Evolutionary conservation across 164 flowering plant species (phyloP).

Genomic region (Kalanchoe fedtschenkoi): DNA sequence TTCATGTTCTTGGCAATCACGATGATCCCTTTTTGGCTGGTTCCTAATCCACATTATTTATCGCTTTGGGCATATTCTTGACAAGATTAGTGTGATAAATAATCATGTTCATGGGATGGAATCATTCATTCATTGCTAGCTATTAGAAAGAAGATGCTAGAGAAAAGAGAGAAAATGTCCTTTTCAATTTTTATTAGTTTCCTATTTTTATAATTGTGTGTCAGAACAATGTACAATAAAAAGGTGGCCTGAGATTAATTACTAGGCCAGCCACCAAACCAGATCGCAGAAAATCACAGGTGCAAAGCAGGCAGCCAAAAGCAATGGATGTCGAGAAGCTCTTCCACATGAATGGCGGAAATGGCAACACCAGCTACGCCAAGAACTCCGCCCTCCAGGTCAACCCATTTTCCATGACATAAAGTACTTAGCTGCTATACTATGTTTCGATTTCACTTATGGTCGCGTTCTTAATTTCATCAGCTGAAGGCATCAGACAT

Average conservation of each 20-base stretch:
- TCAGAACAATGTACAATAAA: background rate
- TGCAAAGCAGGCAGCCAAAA: background rate
- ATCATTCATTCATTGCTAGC: background rate
- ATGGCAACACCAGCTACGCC: conserved; percentile 67
- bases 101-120: background rate
- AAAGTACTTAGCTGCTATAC: too few relatives aligned
- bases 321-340: conserved; percentile 59
- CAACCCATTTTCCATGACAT: background rate
- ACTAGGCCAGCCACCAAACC: background rate
- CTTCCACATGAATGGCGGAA: conserved; percentile 79
- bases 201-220: background rate
- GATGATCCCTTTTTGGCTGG: background rate
- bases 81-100: background rate
- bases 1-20: background rate
- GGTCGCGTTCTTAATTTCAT: background rate
- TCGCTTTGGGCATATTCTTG: background rate
- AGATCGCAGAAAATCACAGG: background rate
- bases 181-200: too few relatives aligned
- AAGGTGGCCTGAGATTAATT: background rate
- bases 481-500: conserved; percentile 59
- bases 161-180: background rate
- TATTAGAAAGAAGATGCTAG: background rate
- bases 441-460: background rate
- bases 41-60: conserved; percentile 1
- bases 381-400: conserved; percentile 68